These are phyloP conservation scores for Solioccasus polychromus DNA, from an alignment of 768 basidiomycete genomes.

Conservation along the genomic window DNA sequence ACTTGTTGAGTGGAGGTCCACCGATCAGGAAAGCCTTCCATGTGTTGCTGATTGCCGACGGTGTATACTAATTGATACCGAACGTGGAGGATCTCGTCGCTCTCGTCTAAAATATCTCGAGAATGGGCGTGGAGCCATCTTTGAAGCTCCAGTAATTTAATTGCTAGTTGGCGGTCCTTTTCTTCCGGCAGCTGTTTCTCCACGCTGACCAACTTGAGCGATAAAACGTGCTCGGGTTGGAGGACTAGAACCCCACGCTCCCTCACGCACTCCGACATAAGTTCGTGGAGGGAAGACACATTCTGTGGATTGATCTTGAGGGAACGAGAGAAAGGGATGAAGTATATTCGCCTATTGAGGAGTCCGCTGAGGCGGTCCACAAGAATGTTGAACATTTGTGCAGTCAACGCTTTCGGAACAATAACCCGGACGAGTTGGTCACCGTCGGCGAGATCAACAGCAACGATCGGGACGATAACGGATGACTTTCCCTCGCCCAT, in stretches of 20 bases:
- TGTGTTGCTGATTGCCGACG: slow-evolving; percentile 25
- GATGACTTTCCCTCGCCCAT: neutral
- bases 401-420: too few species aligned
- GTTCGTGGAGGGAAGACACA: slow-evolving; percentile 21
- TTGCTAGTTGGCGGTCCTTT: neutral
- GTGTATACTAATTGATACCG: slow-evolving; percentile 39
- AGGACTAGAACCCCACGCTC: slow-evolving; percentile 43
- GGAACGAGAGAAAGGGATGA: slow-evolving; percentile 45
- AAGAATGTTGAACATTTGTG: slow-evolving; percentile 47
- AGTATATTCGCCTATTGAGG: slow-evolving; percentile 43
- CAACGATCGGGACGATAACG: neutral
- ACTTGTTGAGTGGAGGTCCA: slow-evolving; percentile 35
- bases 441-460: neutral
- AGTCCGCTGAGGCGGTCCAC: slow-evolving; percentile 41
- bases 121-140: slow-evolving; percentile 22
- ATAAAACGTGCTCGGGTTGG: slow-evolving; percentile 55
- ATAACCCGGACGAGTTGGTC: slow-evolving; percentile 13
- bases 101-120: slow-evolving; percentile 31
- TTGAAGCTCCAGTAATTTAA: slow-evolving; percentile 26
- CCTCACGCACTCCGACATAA: slow-evolving; percentile 39
- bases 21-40: slow-evolving; percentile 33
- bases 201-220: slow-evolving; percentile 46
- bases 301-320: slow-evolving; percentile 18
- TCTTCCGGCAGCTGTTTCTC: slow-evolving; percentile 29
- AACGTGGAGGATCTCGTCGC: slow-evolving; percentile 33